Conservation (phyloP, 805 yeast genomes). For the Starmerella ratchasimensis region DNA sequence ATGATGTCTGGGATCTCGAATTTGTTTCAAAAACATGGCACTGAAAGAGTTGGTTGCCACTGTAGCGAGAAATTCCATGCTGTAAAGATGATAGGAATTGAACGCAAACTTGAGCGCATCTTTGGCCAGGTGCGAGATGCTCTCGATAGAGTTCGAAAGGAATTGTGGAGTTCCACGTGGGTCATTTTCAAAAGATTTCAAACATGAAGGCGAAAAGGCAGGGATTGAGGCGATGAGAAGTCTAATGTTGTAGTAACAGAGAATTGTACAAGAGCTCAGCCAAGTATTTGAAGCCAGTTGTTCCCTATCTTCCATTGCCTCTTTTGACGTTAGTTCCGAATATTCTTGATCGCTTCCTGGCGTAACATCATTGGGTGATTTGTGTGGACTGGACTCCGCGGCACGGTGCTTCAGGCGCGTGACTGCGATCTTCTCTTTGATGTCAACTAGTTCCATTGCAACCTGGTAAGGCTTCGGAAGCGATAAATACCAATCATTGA, state of each 20-base stretch:
- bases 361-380: no score
- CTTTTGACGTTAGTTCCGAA: no score
- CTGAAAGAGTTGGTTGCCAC: constrained; percentile 14
- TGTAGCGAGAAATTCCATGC: constrained; percentile 1
- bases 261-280: constrained; percentile 1
- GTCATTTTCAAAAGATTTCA: constrained; percentile 3
- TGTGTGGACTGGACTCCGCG: no score
- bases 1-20: constrained; percentile 14
- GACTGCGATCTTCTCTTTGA: not conserved
- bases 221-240: constrained; percentile 19
- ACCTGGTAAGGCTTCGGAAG: constrained; percentile 5
- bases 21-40: constrained; percentile 15
- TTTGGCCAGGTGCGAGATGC: constrained; percentile 10
- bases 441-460: constrained; percentile 2
- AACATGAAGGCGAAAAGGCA: constrained; percentile 17
- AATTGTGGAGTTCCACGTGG: constrained; percentile 8
- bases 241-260: constrained; percentile 15
- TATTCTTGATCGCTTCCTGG: no score
- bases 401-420: no score
- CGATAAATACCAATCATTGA: constrained; percentile 13
- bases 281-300: no score
- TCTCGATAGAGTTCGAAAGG: constrained; percentile 9
- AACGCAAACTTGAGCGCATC: constrained; percentile 2
- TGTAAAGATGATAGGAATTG: not conserved
- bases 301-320: no score